Evolutionary conservation across 176 grass and related monocot species (phyloP), one percentile per base, ranked within the genome.

Genomic region (Aegilops umbellulata): DNA sequence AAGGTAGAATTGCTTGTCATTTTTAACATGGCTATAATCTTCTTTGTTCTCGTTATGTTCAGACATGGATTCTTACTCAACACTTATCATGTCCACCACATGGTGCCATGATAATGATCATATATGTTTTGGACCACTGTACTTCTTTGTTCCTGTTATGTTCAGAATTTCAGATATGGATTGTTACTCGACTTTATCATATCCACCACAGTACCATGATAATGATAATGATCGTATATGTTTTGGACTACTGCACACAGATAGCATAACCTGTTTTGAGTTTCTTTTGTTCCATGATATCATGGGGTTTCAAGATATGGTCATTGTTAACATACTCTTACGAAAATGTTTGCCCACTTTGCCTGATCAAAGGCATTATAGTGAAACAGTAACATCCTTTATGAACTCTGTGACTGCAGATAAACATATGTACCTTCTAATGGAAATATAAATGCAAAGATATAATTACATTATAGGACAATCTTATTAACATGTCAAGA

Each of bases 1-100:
- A 98, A 98, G 96, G 96, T 98, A 94, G 60, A 25, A 60, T 73
- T 78, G 24, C 46, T 26, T 34, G 24, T 51, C 51, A 76, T 36
- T 10, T 46, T 85, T 55, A 3, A 3, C 34, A 76, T 30, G 72
- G 6, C 36, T 46, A 1, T 42, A 15, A 19, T 69, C 15, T 31
- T 86, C 6, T 25, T 74, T 85, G 8, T 76, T 55, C 25, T 66
- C 32, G 36, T 77, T 82, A 38, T 80, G 39, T 89, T 39, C 7
- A 47, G 70, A 47, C 23, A 27, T 47, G 39, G 11, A 27, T 26
- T 74, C 70, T 74, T 74, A 46, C 70, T 74, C 69, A 82, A 12
- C 22, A 12, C 22, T 4, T 44, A 11, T 74, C 58, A 17, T 90
- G 29, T 46, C 60, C 53, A 78, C 29, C 29, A 32, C 49, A 55